Evolutionary conservation across 2,329 filamentous ascomycete species (phyloP), one percentile per base, ranked within the genome.

Genomic region (Didymella keratinophila): DNA sequence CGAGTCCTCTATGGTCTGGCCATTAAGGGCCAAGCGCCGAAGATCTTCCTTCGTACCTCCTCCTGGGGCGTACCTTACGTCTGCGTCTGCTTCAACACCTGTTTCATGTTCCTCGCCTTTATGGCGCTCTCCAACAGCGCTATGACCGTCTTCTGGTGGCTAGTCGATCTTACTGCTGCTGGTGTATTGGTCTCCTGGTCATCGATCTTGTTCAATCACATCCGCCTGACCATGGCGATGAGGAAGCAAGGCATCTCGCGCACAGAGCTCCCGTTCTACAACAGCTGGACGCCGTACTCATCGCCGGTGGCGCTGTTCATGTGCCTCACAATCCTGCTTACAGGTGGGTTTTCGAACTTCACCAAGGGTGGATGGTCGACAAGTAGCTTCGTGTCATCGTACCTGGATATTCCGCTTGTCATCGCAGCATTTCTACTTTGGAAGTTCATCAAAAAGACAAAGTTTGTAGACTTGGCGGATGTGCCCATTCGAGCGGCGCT

Each of bases 281-380:
- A 75, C n/a, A 52, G 56, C 11, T 78, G 75, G 74, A 78, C 74
- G 1, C 63, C 64, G 21, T 76, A 69, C 47, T 71, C 71, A 2
- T 76, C 73, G 2, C 74, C 74, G 0, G 46, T 66, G 1, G 74
- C 76, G 21, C 61, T 78, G 14, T 51, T 62, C 54, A 59, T 65
- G 87, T 50, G 83, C 81, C 20, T 83, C 27, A 74, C 89, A 39
- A 88, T 92, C 58, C 79, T 93, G 1, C 78, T 92, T n/a, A 92
- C 75, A 0, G 63, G 89, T 1, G 85, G 86, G 25, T 79, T 75
- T 27, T 65, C 68, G 2, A 88, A 88, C 0, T 92, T 92, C 64
- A 78, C 73, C 11, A 72, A 70, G 34, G 73, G 66, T 58, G 75
- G 72, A 0, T 84, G 80, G 72, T 69, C 59, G 9, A 56, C 72